These are phyloP conservation scores for Fraxinus cuspidata DNA, from an alignment of 257 asterid genomes.

Conservation along the genomic window DNA sequence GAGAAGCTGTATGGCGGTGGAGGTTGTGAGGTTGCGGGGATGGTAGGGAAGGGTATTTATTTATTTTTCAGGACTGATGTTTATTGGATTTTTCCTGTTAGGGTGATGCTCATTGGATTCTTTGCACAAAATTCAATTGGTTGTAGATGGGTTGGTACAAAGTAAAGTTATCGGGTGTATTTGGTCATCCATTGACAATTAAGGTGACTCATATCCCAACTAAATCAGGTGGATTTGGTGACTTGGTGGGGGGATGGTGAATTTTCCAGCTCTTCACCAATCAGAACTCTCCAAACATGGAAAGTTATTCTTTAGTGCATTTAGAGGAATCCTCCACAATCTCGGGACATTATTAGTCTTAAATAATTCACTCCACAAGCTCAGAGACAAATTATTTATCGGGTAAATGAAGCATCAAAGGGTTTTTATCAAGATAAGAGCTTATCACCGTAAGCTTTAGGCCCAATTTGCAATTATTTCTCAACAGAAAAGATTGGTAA, in stretches of 20 bases:
- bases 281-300: background rate
- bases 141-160: background rate
- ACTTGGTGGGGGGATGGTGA: too few species aligned
- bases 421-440: slow-evolving; percentile 12
- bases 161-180: background rate
- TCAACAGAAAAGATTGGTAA: slow-evolving; percentile 13
- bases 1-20: background rate
- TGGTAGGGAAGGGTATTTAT: background rate
- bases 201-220: background rate
- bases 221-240: background rate
- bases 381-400: background rate
- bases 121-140: background rate
- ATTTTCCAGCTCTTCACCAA: background rate
- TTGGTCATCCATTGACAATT: background rate
- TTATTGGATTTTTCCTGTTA: background rate
- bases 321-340: background rate
- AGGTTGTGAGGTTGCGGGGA: background rate
- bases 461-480: slow-evolving; percentile 8
- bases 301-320: background rate
- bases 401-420: slow-evolving; percentile 2
- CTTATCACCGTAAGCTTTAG: slow-evolving; percentile 1
- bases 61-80: background rate
- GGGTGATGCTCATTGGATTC: background rate
- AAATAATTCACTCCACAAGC: background rate
- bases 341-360: background rate